Conservation (phyloP, 73 alveolate species). For the Tetrahymena elliotti region DNA sequence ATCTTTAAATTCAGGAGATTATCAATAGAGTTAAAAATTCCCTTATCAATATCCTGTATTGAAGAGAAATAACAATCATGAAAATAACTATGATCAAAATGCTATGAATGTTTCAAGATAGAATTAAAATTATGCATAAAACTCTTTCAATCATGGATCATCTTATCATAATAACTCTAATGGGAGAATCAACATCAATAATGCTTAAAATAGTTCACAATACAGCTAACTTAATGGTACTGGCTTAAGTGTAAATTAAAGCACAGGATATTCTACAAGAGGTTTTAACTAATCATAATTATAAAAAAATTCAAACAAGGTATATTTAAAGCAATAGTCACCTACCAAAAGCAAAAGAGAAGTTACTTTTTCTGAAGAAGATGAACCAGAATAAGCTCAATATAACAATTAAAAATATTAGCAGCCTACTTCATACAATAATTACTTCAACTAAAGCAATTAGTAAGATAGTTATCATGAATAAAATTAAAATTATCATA, state of each 20-base stretch:
- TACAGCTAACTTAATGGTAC: not conserved
- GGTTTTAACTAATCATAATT: not conserved
- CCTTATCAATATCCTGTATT: not conserved
- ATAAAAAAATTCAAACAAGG: not conserved
- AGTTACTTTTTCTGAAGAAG: not conserved
- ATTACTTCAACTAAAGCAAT: not conserved
- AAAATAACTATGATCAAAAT: not conserved
- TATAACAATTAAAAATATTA: not conserved
- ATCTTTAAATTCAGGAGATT: not conserved
- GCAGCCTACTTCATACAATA: not conserved
- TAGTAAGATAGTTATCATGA: not conserved
- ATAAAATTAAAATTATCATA: not conserved
- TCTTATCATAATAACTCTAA: not conserved
- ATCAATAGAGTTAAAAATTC: not conserved
- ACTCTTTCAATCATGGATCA: not conserved
- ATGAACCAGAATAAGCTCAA: not conserved
- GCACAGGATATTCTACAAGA: not conserved
- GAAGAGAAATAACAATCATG: not conserved
- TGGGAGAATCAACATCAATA: not conserved
- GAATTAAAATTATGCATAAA: not conserved
- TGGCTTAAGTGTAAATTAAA: not conserved
- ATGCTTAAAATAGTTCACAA: not conserved
- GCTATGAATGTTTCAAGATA: not conserved
- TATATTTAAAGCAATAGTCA: not conserved
- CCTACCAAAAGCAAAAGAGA: not conserved